Conservation (phyloP, 805 yeast species). For the Saccharomycopsis synnaedendra region DNA sequence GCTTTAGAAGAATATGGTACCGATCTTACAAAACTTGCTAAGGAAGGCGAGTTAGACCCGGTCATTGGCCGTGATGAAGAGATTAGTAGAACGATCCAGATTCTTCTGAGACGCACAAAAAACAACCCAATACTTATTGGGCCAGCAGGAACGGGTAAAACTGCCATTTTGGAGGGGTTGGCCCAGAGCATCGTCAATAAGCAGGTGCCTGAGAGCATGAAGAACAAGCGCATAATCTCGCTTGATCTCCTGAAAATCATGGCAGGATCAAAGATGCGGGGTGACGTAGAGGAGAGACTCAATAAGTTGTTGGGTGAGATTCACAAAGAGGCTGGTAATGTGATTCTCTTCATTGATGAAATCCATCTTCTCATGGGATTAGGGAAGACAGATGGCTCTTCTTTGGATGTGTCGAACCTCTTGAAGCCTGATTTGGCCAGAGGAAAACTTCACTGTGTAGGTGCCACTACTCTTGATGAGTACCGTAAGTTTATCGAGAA, state of each 20-base stretch:
- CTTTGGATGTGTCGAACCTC: conserved; percentile 85
- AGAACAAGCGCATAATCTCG: conserved; percentile 72
- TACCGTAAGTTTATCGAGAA: conserved; percentile 88
- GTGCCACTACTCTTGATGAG: conserved; percentile 94
- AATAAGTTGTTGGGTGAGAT: conserved; percentile 75
- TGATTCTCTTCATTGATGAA: conserved; percentile 83
- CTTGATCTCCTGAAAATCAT: conserved; percentile 82
- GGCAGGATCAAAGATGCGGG: conserved; percentile 91
- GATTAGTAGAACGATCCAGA: conserved; percentile 85
- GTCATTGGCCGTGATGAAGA: conserved; percentile 97
- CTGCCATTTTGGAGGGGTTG: conserved; percentile 91
- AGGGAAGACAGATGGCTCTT: conserved; percentile 86
- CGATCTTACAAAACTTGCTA: conserved; percentile 77
- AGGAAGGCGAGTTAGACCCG: conserved; percentile 86
- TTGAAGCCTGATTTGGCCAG: conserved; percentile 90
- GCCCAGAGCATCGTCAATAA: conserved; percentile 88
- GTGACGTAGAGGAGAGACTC: conserved; percentile 89
- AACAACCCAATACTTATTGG: conserved; percentile 95
- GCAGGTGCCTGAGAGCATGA: conserved; percentile 91
- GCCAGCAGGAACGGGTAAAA: conserved; percentile 96
- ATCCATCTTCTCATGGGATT: conserved; percentile 81
- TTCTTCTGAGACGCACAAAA: conserved; percentile 83
- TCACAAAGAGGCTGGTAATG: conserved; percentile 44
- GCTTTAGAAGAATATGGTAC: conserved; percentile 80
- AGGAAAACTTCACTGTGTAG: conserved; percentile 80